Conservation (phyloP, 768 basidiomycete genomes). For the Coprinellus micaceus region DNA sequence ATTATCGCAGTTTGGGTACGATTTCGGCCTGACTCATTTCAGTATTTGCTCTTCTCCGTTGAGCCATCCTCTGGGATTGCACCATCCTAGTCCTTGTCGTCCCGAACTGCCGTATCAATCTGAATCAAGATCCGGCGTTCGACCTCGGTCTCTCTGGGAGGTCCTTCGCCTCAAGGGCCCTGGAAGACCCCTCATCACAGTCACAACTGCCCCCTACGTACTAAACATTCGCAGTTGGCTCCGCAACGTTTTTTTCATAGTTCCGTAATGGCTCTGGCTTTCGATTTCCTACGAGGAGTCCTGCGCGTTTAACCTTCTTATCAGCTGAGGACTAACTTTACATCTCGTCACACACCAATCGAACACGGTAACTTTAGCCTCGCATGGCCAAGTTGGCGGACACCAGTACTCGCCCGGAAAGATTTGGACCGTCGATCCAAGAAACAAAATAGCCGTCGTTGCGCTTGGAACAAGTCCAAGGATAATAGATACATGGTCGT, state of each 20-base stretch:
- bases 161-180: constrained; percentile 11
- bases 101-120: constrained; percentile 27
- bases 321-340: constrained; percentile 12
- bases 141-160: constrained; percentile 31
- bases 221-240: constrained; percentile 21
- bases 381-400: neutral
- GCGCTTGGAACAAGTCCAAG: constrained; percentile 1
- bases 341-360: constrained; percentile 9
- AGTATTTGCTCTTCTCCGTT: constrained; percentile 6
- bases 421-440: neutral
- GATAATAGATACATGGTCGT: neutral
- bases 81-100: constrained; percentile 21
- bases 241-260: constrained; percentile 50
- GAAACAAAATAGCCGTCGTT: constrained; percentile 1
- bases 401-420: neutral
- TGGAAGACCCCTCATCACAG: constrained; percentile 13
- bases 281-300: constrained; percentile 1
- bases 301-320: constrained; percentile 1
- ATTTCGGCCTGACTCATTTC: constrained; percentile 3
- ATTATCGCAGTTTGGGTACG: neutral
- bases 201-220: constrained; percentile 11
- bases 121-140: constrained; percentile 44
- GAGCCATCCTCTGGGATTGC: constrained; percentile 8
- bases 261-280: constrained; percentile 11
- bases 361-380: constrained; percentile 11